Conservation (phyloP, 192 early-diverging fungal genomes). For the Rhizophagus clarus region DNA sequence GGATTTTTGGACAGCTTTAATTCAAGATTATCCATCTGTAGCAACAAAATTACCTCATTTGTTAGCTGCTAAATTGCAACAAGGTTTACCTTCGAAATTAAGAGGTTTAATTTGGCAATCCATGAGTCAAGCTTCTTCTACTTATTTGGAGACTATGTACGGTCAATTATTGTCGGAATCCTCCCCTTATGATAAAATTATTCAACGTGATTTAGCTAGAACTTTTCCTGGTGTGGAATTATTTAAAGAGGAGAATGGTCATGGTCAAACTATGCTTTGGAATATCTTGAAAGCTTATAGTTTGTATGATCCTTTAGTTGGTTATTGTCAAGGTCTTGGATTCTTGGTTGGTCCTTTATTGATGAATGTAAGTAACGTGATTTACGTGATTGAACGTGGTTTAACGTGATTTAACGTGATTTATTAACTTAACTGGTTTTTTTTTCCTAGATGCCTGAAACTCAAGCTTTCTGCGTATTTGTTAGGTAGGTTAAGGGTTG, state of each 20-base stretch:
- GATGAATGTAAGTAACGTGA: slow-evolving; percentile 70
- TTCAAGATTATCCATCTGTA: slow-evolving; percentile 75
- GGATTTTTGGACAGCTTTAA: slow-evolving; percentile 86
- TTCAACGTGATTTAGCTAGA: slow-evolving; percentile 87
- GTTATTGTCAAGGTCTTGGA: slow-evolving; percentile 97
- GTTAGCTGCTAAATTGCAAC: slow-evolving; percentile 70
- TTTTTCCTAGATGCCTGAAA: slow-evolving; percentile 79
- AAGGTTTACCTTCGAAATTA: slow-evolving; percentile 80
- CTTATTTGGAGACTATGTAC: slow-evolving; percentile 81
- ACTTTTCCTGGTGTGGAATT: slow-evolving; percentile 90
- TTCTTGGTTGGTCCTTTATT: slow-evolving; percentile 93
- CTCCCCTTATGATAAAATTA: slow-evolving; percentile 87
- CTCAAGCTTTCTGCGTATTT: slow-evolving; percentile 92
- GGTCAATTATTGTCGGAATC: slow-evolving; percentile 70
- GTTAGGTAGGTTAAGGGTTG: slow-evolving; percentile 70
- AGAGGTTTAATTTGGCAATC: slow-evolving; percentile 92
- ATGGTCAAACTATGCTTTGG: slow-evolving; percentile 86
- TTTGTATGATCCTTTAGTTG: slow-evolving; percentile 91
- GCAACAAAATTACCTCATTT: slow-evolving; percentile 67
- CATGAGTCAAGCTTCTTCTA: slow-evolving; percentile 81
- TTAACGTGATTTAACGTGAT: no score
- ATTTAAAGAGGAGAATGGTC: slow-evolving; percentile 80
- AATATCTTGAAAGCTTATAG: slow-evolving; percentile 92
- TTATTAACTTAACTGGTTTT: not conserved
- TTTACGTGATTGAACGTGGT: not conserved